Evolutionary conservation across 2,329 filamentous ascomycete genomes (phyloP), one percentile per base, ranked within the genome.

Genomic region (Diaporthe sp.): DNA sequence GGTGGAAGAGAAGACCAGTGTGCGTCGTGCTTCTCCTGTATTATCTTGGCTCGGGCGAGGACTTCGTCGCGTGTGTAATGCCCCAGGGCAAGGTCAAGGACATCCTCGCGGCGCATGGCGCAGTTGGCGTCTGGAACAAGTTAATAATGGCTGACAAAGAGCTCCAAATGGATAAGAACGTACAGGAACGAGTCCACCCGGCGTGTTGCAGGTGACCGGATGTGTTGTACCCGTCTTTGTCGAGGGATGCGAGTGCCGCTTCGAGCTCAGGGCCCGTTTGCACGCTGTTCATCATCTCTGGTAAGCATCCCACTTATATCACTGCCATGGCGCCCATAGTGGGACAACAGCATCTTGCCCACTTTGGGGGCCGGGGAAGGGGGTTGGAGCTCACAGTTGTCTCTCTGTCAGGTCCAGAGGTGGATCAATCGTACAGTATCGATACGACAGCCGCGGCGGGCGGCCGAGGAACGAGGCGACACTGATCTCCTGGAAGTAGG

Each of bases 71-170:
- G 78, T 1, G 80, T 81, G 58, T 83, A 82, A 13, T 80, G 75
- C 2, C 80, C 80, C 1, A 84, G 72, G 4, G 83, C 80, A 39
- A 84, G 77, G 75, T 84, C 82, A 13, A 84, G 78, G 28, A 84
- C 80, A n/a, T 84, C 83, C 76, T 84, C 83, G n/a, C 83, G 79
- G 6, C 71, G 72, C 0, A 78, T 78, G 22, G 80, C 78, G 34
- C 81, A 80, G 8, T 78, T 77, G 25, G 80, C 58, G 79, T 80
- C 65, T 70, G 6, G 2, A 22, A 17, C 4, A 42, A 5, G 49
- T 70, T 22, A 70, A 22, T 28, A 70, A 22, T 42, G 22, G 31
- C 5, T 9, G n/a, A 12, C n/a, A 15, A 0, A 0, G 25, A 34
- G 42, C 15, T 37, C 15, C 13, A 9, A 13, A 6, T 22, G n/a